phyloP scores from a whole-genome alignment of 306 rosid genomes.

The Phaseolus lunatus region DNA sequence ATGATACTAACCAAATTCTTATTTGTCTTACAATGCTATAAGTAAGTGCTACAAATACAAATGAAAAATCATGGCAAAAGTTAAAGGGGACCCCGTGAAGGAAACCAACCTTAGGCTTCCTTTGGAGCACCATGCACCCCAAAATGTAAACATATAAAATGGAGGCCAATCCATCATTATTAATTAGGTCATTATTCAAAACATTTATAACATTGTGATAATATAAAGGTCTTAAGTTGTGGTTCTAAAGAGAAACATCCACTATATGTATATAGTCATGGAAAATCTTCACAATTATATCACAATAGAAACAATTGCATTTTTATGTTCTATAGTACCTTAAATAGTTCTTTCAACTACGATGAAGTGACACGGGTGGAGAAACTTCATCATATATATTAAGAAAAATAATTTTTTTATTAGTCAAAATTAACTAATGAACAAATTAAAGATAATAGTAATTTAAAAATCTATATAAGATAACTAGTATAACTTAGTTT shows the following conservation, averaged over 20 bases:
- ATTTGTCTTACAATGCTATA: too few species aligned
- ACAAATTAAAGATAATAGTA: too few species aligned
- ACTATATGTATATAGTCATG: too few species aligned
- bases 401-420: too few species aligned
- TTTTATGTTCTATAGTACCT: background rate
- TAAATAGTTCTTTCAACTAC: background rate
- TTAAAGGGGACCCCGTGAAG: too few species aligned
- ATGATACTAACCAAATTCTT: too few species aligned
- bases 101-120: background rate
- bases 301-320: background rate
- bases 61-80: background rate
- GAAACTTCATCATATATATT: too few species aligned
- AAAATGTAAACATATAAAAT: background rate
- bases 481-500: too few species aligned
- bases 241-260: background rate
- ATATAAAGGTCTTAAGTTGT: background rate
- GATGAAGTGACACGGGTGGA: too few species aligned
- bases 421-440: too few species aligned
- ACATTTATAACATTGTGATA: background rate
- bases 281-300: background rate
- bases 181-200: background rate
- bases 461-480: too few species aligned
- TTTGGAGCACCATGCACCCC: constrained; percentile 3
- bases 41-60: too few species aligned
- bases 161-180: background rate